Percentiles rank a stretch among this genome's conserved stretches.
Evolutionary conservation across 2,329 filamentous ascomycete genomes (phyloP).

Genomic region (Diaporthe vaccinii): DNA sequence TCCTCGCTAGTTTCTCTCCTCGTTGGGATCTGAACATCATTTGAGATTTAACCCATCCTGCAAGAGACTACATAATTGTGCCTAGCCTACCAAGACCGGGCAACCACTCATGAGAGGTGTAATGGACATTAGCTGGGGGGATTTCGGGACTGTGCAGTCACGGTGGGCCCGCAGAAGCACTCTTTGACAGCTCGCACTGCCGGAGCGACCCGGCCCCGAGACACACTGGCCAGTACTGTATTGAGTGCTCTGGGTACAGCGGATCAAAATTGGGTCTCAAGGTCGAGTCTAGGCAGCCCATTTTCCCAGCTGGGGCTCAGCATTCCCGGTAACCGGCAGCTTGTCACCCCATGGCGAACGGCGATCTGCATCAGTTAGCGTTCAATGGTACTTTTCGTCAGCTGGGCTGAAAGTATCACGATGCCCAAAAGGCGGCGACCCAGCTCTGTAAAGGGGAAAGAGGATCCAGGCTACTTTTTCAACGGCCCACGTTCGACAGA

Average conservation of each 20-base stretch:
- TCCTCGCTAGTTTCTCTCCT: background rate
- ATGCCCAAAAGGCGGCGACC: background rate
- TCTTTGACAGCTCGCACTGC: background rate
- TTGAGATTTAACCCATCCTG: background rate
- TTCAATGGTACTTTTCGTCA: background rate
- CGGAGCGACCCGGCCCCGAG: background rate
- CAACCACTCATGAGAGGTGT: background rate
- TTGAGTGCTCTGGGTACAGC: background rate
- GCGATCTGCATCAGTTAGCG: constrained; percentile 15
- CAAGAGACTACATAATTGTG: background rate
- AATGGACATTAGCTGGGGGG: background rate
- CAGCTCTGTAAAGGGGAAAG: background rate
- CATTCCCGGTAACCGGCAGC: background rate
- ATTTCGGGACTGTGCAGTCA: background rate
- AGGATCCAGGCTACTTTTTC: background rate
- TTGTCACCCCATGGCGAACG: background rate
- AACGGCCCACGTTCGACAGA: background rate
- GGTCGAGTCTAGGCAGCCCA: background rate
- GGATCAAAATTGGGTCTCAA: constrained; percentile 3
- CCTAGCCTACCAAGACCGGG: background rate
- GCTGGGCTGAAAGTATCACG: constrained; percentile 1
- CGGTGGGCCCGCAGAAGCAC: background rate
- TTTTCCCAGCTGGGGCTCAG: background rate
- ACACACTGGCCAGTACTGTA: background rate
- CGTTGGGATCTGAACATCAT: background rate